phyloP scores from a whole-genome alignment of 176 grass and related monocot species.

The Olyra latifolia region DNA sequence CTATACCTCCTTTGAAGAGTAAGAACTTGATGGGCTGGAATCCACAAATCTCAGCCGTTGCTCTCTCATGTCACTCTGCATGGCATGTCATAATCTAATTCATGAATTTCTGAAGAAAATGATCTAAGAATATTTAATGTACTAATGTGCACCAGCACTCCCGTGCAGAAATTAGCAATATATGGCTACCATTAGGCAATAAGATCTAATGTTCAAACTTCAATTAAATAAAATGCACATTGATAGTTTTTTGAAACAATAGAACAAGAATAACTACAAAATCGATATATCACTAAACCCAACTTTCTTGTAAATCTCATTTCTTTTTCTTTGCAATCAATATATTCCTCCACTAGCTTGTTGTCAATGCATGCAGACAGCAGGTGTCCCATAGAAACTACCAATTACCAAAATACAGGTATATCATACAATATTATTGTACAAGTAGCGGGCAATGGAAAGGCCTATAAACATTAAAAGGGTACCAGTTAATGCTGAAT shows the following conservation, averaged over 20 bases:
- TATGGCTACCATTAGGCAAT: neutral
- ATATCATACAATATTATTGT: neutral
- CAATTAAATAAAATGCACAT: neutral
- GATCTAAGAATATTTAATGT: neutral
- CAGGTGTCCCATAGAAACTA: too few relatives aligned
- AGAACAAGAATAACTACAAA: neutral
- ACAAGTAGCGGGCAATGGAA: neutral
- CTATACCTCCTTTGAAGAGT: conserved; percentile 67
- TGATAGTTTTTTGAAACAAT: neutral
- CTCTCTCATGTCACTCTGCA: conserved; percentile 71
- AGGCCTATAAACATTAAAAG: neutral
- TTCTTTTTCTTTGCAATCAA: conserved; percentile 7
- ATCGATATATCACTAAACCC: neutral
- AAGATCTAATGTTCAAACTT: neutral
- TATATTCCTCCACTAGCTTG: conserved; percentile 13
- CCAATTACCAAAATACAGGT: neutral
- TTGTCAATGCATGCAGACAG: neutral
- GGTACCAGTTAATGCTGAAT: neutral
- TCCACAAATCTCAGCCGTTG: conserved; percentile 75
- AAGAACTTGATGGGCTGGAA: conserved; percentile 63
- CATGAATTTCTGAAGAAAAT: neutral
- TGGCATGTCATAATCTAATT: conserved; percentile 1
- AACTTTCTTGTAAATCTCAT: neutral
- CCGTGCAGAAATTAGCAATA: neutral
- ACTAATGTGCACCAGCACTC: neutral